phyloP scores from a whole-genome alignment of 352 stramenopile species.

The Pythium graminicola region DNA sequence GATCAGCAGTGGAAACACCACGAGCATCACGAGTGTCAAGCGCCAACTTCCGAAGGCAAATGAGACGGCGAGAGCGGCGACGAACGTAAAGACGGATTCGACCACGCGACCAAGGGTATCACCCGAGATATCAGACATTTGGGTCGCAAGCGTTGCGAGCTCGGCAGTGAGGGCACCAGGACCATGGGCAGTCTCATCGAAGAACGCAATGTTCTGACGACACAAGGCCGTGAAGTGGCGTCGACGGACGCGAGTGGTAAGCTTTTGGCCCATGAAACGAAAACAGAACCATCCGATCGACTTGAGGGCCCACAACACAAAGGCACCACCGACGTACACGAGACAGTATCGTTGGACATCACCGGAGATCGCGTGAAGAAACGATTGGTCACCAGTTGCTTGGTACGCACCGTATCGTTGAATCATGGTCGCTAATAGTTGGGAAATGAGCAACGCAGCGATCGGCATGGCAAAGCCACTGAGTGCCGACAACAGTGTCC shows the following conservation, averaged over 20 bases:
- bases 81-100: slow-evolving; percentile 3
- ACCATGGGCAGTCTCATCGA: slow-evolving; percentile 25
- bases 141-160: slow-evolving; percentile 34
- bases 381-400: slow-evolving; percentile 10
- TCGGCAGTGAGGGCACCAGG: slow-evolving; percentile 34
- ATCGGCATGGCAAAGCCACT: slow-evolving; percentile 8
- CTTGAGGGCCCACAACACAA: slow-evolving; percentile 24
- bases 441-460: slow-evolving; percentile 13
- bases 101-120: slow-evolving; percentile 3
- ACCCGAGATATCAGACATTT: slow-evolving; percentile 26
- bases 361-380: slow-evolving; percentile 28
- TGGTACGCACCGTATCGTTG: slow-evolving; percentile 32
- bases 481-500: slow-evolving; percentile 1
- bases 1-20: background rate
- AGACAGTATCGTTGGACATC: slow-evolving; percentile 22
- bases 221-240: slow-evolving; percentile 35
- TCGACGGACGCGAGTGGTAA: slow-evolving; percentile 33
- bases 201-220: slow-evolving; percentile 41
- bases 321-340: slow-evolving; percentile 28
- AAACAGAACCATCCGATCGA: slow-evolving; percentile 33
- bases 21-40: slow-evolving; percentile 5
- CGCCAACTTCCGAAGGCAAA: slow-evolving; percentile 1
- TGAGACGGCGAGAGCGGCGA: background rate
- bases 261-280: slow-evolving; percentile 42
- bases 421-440: slow-evolving; percentile 24